Base-by-base conservation (phyloP, 768 basidiomycete species). In the Sarcomyxa edulis region DNA sequence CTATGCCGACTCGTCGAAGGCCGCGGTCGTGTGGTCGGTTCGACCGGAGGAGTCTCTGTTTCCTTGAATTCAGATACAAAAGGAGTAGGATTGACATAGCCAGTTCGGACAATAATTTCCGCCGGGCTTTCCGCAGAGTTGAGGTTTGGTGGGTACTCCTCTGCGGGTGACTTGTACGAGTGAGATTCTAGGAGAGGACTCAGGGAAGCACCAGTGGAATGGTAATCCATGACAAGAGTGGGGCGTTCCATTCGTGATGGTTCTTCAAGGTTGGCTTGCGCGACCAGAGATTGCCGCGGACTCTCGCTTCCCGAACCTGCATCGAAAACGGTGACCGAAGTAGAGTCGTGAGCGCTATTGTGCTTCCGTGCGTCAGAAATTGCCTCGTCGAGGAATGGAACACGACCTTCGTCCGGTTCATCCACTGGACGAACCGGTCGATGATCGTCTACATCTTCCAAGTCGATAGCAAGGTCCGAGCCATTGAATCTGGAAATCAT, bases 401-500 rank as follows among this genome's bases (percentile, higher is more conserved):
- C 12, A 16, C 32, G 32, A 18, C 31, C 35, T 11, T 16, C 28
- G 8, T 26, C 31, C n/a, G n/a, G n/a, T n/a, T n/a, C 20, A 16
- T 18, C 23, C 16, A n/a, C 12, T 14, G 19, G 22, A 33, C n/a
- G 42, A 8, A 42, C 34, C 20, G 53, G 54, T 32, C 61, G 61
- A 30, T 71, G 65, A 43, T 71, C 71, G 40, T 62, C 55, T 11
- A 95, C 88, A 42, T 96, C 92, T 14, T 74, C 74, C 7, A 87
- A 58, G 21, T 74, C 77, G 21, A 93, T 70, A 3, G 68, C 59
- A 0, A 93, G 59, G 37, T 79, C 66, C 11, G 79, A 76, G 2
- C 87, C 90, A 57, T 98, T 98, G 62, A 86, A 91, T 22, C 71
- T 72, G 3, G 88, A 87, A 30, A 99, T 97, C 47, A 87, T 63